Conservation (phyloP, 208 protist species). For the Kentomonas sorsogonicus region DNA sequence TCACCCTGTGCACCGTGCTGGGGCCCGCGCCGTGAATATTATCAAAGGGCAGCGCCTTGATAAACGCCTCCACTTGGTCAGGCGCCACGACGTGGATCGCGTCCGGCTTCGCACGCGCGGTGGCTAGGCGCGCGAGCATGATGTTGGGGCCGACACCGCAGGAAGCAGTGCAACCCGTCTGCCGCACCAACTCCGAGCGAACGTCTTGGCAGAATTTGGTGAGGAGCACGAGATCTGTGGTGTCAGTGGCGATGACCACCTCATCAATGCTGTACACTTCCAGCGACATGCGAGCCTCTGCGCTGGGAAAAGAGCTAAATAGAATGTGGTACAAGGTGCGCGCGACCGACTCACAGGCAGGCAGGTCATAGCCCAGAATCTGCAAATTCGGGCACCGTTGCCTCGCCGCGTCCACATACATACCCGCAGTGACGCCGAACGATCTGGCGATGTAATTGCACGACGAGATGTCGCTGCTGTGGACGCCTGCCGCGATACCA, state of each 20-base stretch:
- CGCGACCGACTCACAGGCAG: constrained; percentile 49
- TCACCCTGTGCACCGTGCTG: constrained; percentile 55
- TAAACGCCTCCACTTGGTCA: constrained; percentile 36
- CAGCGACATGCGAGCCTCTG: constrained; percentile 57
- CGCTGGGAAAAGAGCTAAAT: constrained; percentile 48
- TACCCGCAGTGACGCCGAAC: constrained; percentile 82
- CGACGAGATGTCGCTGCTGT: constrained; percentile 89
- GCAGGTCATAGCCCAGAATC: constrained; percentile 88
- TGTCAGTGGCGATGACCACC: constrained; percentile 81
- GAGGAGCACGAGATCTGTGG: constrained; percentile 37
- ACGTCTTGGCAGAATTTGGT: constrained; percentile 49
- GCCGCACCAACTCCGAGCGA: constrained; percentile 35
- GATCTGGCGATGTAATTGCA: constrained; percentile 90
- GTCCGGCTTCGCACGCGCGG: constrained; percentile 66
- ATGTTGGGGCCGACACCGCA: constrained; percentile 85
- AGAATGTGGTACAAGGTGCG: constrained; percentile 73
- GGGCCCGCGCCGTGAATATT: constrained; percentile 68
- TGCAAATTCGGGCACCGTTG: constrained; percentile 84
- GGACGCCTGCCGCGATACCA: constrained; percentile 76
- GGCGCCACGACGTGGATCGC: constrained; percentile 40
- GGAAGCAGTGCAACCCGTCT: constrained; percentile 72
- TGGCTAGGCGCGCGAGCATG: constrained; percentile 76
- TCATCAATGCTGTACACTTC: constrained; percentile 89
- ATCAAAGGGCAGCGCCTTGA: constrained; percentile 42
- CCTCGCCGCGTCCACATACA: constrained; percentile 86